phyloP scores from a whole-genome alignment of 495 filamentous ascomycete genomes.

The Penicillium egyptiacum region DNA sequence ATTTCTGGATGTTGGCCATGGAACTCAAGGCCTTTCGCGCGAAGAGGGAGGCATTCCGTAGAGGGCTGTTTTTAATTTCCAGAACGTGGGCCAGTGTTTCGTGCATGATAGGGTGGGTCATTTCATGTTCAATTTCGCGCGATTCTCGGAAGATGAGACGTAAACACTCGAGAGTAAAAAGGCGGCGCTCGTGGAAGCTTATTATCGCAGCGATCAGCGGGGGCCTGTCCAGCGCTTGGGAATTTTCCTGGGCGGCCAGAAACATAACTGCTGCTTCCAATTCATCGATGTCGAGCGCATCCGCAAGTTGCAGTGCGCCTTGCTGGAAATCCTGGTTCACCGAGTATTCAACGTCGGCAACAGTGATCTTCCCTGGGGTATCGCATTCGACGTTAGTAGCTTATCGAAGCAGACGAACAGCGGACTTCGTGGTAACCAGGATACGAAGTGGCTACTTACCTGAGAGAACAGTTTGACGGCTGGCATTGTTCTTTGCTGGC shows the following conservation, averaged over 20 bases:
- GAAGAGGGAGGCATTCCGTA: constrained; percentile 54
- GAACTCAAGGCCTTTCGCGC: constrained; percentile 66
- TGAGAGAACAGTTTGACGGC: constrained; percentile 58
- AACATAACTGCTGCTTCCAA: constrained; percentile 74
- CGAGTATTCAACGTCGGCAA: constrained; percentile 71
- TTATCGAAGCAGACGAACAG: background rate
- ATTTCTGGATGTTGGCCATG: constrained; percentile 71
- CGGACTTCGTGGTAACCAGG: background rate
- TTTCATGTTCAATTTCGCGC: constrained; percentile 56
- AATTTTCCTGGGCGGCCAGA: constrained; percentile 63
- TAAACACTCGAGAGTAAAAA: constrained; percentile 77
- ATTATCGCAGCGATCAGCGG: constrained; percentile 73
- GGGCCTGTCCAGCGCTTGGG: constrained; percentile 63
- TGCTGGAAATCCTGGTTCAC: constrained; percentile 87
- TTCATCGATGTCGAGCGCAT: constrained; percentile 88
- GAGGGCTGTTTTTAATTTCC: constrained; percentile 42
- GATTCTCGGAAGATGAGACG: constrained; percentile 69
- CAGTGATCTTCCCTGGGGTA: constrained; percentile 63
- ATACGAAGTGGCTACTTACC: constrained; percentile 36
- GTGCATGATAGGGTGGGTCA: constrained; percentile 41
- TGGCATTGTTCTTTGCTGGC: constrained; percentile 64
- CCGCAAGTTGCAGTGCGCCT: constrained; percentile 72
- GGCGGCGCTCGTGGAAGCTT: constrained; percentile 77
- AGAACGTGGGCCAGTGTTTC: constrained; percentile 45
- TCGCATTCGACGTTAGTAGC: constrained; percentile 34